Conservation (phyloP, 2,329 filamentous ascomycete genomes). For the Colletotrichum sp. region DNA sequence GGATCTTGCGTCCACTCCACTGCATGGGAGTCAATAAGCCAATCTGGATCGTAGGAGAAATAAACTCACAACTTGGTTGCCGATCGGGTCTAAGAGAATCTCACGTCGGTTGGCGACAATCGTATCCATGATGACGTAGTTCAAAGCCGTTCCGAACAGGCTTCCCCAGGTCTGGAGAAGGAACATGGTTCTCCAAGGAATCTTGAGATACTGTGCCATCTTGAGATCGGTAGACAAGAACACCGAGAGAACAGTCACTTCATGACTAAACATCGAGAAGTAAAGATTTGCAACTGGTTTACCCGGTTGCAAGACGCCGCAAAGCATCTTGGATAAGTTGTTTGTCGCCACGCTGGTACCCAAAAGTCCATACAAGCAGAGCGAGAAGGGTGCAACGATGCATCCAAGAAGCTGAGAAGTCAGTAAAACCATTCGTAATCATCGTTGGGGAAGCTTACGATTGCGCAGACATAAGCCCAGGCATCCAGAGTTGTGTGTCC, state of each 20-base stretch:
- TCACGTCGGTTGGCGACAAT: slow-evolving; percentile 47
- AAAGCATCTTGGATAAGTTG: slow-evolving; percentile 50
- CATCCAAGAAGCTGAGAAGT: slow-evolving; percentile 6
- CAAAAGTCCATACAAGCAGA: slow-evolving; percentile 13
- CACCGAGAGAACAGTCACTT: slow-evolving; percentile 35
- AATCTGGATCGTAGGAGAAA: too few species aligned
- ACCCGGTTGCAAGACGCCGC: slow-evolving; percentile 49
- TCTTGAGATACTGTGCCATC: slow-evolving; percentile 76
- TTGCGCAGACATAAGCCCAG: slow-evolving; percentile 17
- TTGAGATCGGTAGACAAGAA: slow-evolving; percentile 61
- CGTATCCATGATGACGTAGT: slow-evolving; percentile 50
- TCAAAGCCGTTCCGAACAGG: slow-evolving; percentile 45
- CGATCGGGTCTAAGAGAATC: slow-evolving; percentile 34
- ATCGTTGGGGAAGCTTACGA: neutral
- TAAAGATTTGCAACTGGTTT: slow-evolving; percentile 48
- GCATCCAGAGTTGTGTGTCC: slow-evolving; percentile 15
- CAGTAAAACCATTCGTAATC: neutral
- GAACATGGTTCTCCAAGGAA: slow-evolving; percentile 71
- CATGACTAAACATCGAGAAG: slow-evolving; percentile 42
- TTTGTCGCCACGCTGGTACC: slow-evolving; percentile 24
- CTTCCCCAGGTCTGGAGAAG: slow-evolving; percentile 57
- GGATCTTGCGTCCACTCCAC: slow-evolving; percentile 53
- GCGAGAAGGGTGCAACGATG: slow-evolving; percentile 16
- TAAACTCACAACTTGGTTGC: slow-evolving; percentile 13
- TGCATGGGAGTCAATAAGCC: neutral